phyloP scores from a whole-genome alignment of 768 basidiomycete species.

The Podaxis sp. region DNA sequence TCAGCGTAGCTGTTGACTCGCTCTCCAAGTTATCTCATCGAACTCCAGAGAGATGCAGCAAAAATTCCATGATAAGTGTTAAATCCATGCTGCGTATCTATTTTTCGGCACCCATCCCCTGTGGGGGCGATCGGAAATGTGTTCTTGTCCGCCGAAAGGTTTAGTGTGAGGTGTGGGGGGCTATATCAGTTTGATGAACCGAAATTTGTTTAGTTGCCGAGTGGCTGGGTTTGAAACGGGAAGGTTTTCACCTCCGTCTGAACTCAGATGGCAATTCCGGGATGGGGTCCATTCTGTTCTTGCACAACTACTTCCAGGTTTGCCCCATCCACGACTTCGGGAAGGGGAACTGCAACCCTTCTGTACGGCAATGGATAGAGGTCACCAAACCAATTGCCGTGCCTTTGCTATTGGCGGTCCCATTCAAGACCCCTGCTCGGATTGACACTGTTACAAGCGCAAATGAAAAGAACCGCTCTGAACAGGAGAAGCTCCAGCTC shows the following conservation, averaged over 20 bases:
- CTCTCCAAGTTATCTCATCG: no score
- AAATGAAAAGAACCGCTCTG: background rate
- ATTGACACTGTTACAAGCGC: background rate
- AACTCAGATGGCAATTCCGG: background rate
- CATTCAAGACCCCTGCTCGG: background rate
- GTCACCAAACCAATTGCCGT: background rate
- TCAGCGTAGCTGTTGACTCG: no score
- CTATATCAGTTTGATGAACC: background rate
- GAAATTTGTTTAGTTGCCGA: background rate
- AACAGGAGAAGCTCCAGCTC: background rate
- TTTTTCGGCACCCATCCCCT: background rate
- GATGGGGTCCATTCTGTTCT: background rate
- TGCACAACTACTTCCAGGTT: background rate
- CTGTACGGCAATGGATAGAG: background rate
- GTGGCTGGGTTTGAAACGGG: background rate
- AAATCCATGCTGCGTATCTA: background rate
- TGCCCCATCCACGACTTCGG: background rate
- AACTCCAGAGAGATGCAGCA: no score
- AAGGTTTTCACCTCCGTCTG: background rate
- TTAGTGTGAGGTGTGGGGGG: background rate
- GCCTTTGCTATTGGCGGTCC: background rate
- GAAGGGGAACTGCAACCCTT: background rate
- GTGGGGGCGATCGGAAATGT: background rate
- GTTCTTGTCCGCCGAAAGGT: background rate
- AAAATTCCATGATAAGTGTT: background rate